These are phyloP conservation scores for Boletales sp. DNA, from an alignment of 768 basidiomycete species.

Conservation along the genomic window DNA sequence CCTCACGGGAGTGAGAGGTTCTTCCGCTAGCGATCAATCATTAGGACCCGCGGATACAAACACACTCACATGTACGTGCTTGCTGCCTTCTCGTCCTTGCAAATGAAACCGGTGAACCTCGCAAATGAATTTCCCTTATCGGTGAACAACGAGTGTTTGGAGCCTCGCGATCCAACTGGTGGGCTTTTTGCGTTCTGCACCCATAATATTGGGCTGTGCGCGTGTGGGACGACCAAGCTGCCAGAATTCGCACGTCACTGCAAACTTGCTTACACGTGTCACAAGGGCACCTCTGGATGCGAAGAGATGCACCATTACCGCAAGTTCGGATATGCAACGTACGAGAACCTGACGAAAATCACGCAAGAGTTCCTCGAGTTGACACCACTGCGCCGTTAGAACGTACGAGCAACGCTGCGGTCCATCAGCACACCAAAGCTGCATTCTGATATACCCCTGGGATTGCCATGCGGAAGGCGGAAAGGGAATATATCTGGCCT, in stretches of 20 bases:
- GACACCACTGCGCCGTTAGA: background rate
- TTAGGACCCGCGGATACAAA: conserved; percentile 14
- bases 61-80: conserved; percentile 1
- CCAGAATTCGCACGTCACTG: conserved; percentile 11
- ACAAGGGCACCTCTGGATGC: background rate
- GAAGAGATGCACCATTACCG: background rate
- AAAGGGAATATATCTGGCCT: background rate
- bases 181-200: background rate
- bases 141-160: background rate
- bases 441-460: background rate
- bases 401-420: conserved; percentile 7
- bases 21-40: conserved; percentile 4
- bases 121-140: background rate
- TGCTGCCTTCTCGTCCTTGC: conserved; percentile 1
- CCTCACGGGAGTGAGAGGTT: conserved; percentile 21
- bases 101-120: background rate
- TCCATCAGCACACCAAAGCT: background rate
- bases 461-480: too few relatives aligned
- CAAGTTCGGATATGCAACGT: conserved; percentile 1
- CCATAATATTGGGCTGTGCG: background rate
- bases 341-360: conserved; percentile 1
- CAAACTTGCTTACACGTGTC: background rate
- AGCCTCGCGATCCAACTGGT: background rate
- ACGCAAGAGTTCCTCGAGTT: background rate
- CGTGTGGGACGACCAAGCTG: conserved; percentile 10